Conservation (phyloP, 1,139 yeast species). For the Yamadazyma buinensis region DNA sequence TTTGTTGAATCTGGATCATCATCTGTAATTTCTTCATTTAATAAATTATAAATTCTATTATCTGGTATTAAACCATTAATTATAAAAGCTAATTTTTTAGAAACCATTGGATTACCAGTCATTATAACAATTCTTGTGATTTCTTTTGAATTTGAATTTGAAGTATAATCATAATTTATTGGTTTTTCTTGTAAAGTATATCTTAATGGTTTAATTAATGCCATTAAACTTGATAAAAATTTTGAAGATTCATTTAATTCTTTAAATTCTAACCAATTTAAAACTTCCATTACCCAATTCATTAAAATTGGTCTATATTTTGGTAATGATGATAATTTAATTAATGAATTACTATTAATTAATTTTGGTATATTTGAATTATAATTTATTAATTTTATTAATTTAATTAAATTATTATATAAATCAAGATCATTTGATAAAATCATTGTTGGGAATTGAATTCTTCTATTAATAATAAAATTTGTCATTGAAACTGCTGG, state of each 20-base stretch:
- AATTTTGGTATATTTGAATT: slow-evolving; percentile 46
- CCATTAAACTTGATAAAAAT: slow-evolving; percentile 46
- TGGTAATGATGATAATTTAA: slow-evolving; percentile 16
- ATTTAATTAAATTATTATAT: slow-evolving; percentile 27
- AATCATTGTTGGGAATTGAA: slow-evolving; percentile 33
- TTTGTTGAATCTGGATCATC: background rate
- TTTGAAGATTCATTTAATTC: slow-evolving; percentile 36
- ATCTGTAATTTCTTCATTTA: slow-evolving; percentile 2
- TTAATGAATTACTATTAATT: slow-evolving; percentile 34
- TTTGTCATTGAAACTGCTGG: slow-evolving; percentile 1
- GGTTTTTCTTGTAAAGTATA: slow-evolving; percentile 35
- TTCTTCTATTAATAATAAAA: slow-evolving; percentile 32
- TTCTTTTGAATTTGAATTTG: slow-evolving; percentile 20
- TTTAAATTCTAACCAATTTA: slow-evolving; percentile 60
- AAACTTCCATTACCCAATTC: slow-evolving; percentile 56
- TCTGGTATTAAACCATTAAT: slow-evolving; percentile 47
- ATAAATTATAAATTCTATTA: slow-evolving; percentile 11
- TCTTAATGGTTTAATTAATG: slow-evolving; percentile 38
- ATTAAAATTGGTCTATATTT: slow-evolving; percentile 25
- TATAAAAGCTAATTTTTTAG: slow-evolving; percentile 55
- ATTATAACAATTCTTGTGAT: slow-evolving; percentile 49
- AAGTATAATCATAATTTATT: slow-evolving; percentile 15
- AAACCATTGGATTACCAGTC: slow-evolving; percentile 61
- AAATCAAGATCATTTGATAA: slow-evolving; percentile 45
- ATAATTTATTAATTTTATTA: slow-evolving; percentile 38